Percentiles rank a stretch among this genome's conserved stretches.
These are phyloP conservation scores for Nemophila menziesii DNA, from an alignment of 257 asterid species.

Conservation along the genomic window DNA sequence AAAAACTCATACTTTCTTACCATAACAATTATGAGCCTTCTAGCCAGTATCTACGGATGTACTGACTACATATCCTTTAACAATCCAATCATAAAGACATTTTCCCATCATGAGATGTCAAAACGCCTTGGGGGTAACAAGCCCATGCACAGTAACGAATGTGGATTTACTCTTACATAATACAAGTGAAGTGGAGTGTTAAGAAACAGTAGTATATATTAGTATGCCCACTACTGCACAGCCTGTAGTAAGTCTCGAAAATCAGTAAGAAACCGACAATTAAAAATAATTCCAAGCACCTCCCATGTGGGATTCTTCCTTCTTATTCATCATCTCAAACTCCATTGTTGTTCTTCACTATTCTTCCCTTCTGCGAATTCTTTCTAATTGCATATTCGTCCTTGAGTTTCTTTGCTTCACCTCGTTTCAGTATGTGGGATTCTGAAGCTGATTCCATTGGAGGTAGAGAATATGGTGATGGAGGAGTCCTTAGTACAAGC, in stretches of 20 bases:
- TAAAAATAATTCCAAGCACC: slow-evolving; percentile 48
- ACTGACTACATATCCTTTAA: no score
- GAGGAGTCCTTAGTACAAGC: slow-evolving; percentile 38
- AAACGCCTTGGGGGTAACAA: slow-evolving; percentile 15
- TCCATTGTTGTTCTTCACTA: slow-evolving; percentile 8
- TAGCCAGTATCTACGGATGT: no score
- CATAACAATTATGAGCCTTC: no score
- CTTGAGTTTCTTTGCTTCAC: slow-evolving; percentile 6
- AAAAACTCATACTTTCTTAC: no score
- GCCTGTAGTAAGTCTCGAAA: slow-evolving; percentile 48
- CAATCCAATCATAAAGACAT: no score
- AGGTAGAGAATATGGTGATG: slow-evolving; percentile 51
- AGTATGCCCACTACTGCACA: slow-evolving; percentile 64
- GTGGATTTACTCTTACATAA: background rate
- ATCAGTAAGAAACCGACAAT: slow-evolving; percentile 47
- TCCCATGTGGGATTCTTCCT: slow-evolving; percentile 61
- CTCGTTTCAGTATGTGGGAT: slow-evolving; percentile 59
- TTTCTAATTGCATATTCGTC: slow-evolving; percentile 8
- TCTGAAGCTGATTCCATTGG: slow-evolving; percentile 57
- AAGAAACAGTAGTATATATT: slow-evolving; percentile 30
- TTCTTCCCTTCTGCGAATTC: slow-evolving; percentile 6
- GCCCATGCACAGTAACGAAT: background rate
- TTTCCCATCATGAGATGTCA: no score
- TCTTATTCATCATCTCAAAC: slow-evolving; percentile 16
- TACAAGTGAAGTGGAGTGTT: slow-evolving; percentile 13